phyloP scores from a whole-genome alignment of 371 early-diverging fungal species.

The Globomyces sp. region DNA sequence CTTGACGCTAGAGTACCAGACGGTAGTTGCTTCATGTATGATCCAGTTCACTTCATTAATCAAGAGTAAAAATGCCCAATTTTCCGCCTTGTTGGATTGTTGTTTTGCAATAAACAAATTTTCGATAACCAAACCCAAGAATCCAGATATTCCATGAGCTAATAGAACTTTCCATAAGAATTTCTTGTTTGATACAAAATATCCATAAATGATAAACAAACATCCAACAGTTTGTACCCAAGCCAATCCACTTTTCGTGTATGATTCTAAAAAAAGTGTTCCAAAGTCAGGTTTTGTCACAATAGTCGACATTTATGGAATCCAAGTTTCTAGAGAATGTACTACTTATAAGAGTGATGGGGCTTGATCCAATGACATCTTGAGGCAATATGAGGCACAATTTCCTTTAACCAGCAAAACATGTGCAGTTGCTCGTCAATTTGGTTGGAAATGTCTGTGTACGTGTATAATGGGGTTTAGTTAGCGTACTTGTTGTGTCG shows the following conservation, averaged over 20 bases:
- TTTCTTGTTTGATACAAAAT: background rate
- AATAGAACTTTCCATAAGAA: conserved; percentile 3
- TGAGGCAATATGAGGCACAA: too few relatives aligned
- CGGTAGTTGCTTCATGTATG: conserved; percentile 13
- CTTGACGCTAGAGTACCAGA: conserved; percentile 15
- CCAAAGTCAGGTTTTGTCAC: background rate
- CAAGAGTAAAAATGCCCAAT: conserved; percentile 12
- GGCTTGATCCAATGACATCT: too few relatives aligned
- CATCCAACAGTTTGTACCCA: conserved; percentile 16
- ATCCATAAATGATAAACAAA: conserved; percentile 10
- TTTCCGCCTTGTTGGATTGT: background rate
- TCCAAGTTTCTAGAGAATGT: too few relatives aligned
- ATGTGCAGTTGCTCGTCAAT: too few relatives aligned
- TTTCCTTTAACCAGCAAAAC: too few relatives aligned
- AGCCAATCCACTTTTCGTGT: conserved; percentile 2
- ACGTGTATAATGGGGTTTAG: too few relatives aligned
- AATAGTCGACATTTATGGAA: too few relatives aligned
- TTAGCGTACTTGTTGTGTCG: too few relatives aligned
- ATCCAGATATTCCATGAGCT: conserved; percentile 18
- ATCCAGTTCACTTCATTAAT: conserved; percentile 22
- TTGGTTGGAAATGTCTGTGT: too few relatives aligned
- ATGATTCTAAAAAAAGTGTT: conserved; percentile 6
- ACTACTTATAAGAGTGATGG: too few relatives aligned
- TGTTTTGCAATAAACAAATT: conserved; percentile 12
- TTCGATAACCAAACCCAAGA: conserved; percentile 14